Conservation (phyloP, 352 stramenopile species). For the Phytophthora idaei region DNA sequence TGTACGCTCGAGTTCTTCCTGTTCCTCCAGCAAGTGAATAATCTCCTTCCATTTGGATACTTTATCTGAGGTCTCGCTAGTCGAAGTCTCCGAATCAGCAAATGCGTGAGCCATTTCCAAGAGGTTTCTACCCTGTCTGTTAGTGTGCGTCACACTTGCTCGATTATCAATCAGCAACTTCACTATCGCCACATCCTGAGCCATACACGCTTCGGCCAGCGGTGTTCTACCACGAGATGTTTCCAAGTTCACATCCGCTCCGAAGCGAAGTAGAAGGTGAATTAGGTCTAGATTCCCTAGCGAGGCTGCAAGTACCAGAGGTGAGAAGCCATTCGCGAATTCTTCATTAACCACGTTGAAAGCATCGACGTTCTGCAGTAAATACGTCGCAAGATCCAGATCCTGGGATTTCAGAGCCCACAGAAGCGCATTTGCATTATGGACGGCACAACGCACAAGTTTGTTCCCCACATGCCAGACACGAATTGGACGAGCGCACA, state of each 20-base stretch:
- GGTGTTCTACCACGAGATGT: constrained; percentile 68
- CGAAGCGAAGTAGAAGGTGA: constrained; percentile 63
- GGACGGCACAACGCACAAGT: constrained; percentile 56
- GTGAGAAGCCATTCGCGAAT: constrained; percentile 72
- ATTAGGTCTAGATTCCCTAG: constrained; percentile 52
- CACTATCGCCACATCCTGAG: constrained; percentile 53
- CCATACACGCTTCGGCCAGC: constrained; percentile 64
- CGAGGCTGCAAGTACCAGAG: constrained; percentile 55
- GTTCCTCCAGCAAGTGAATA: constrained; percentile 49
- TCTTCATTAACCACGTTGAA: constrained; percentile 52
- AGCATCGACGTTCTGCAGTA: constrained; percentile 54
- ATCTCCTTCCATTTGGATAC: constrained; percentile 37
- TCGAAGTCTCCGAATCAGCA: constrained; percentile 13
- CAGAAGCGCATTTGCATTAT: constrained; percentile 59
- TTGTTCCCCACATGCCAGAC: constrained; percentile 52
- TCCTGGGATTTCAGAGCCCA: constrained; percentile 69
- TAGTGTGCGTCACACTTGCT: constrained; percentile 64
- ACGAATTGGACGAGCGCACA: constrained; percentile 62
- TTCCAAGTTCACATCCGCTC: constrained; percentile 76
- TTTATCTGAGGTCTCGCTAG: neutral
- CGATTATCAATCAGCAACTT: constrained; percentile 64
- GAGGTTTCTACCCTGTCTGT: constrained; percentile 60
- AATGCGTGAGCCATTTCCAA: constrained; percentile 43
- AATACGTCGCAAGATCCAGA: constrained; percentile 65
- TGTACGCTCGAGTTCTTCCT: constrained; percentile 51